Evolutionary conservation across 768 basidiomycete species (phyloP).

Genomic region (Chlorophyllum brunneum): DNA sequence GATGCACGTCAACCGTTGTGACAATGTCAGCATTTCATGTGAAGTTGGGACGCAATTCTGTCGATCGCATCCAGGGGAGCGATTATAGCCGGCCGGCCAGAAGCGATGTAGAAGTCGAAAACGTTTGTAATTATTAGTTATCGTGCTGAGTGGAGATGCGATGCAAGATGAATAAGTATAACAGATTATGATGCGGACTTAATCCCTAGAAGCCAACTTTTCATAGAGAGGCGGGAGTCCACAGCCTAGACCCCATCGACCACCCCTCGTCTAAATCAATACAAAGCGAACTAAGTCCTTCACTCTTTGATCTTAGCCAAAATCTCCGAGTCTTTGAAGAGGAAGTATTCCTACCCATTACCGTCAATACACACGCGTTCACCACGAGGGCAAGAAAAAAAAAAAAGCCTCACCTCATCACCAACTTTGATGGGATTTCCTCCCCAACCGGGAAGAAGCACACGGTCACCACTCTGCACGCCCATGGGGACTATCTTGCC

Average conservation of each 20-base stretch:
- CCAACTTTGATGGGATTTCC: slow-evolving; percentile 95
- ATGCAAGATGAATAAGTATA: slow-evolving; percentile 4
- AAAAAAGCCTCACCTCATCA: slow-evolving; percentile 70
- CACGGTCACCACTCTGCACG: slow-evolving; percentile 88
- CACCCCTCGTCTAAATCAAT: too few species aligned
- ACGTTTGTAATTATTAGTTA: not conserved
- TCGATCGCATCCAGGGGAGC: too few species aligned
- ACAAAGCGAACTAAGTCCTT: slow-evolving; percentile 15
- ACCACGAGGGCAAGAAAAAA: not conserved
- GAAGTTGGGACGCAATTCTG: too few species aligned
- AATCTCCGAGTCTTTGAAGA: slow-evolving; percentile 95
- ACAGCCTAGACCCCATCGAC: too few species aligned
- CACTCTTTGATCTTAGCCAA: slow-evolving; percentile 95
- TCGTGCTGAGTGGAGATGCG: slow-evolving; percentile 11
- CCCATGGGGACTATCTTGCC: slow-evolving; percentile 69
- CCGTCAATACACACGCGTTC: slow-evolving; percentile 1
- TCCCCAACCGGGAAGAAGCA: slow-evolving; percentile 94
- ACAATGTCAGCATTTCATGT: too few species aligned
- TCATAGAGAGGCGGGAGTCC: not conserved
- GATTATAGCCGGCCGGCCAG: too few species aligned
- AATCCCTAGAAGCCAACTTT: slow-evolving; percentile 14
- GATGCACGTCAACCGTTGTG: too few species aligned
- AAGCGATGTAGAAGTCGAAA: too few species aligned
- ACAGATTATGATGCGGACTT: not conserved
- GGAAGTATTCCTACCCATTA: slow-evolving; percentile 79